phyloP scores from a whole-genome alignment of 2,329 filamentous ascomycete genomes.

The Colletotrichum sp. region DNA sequence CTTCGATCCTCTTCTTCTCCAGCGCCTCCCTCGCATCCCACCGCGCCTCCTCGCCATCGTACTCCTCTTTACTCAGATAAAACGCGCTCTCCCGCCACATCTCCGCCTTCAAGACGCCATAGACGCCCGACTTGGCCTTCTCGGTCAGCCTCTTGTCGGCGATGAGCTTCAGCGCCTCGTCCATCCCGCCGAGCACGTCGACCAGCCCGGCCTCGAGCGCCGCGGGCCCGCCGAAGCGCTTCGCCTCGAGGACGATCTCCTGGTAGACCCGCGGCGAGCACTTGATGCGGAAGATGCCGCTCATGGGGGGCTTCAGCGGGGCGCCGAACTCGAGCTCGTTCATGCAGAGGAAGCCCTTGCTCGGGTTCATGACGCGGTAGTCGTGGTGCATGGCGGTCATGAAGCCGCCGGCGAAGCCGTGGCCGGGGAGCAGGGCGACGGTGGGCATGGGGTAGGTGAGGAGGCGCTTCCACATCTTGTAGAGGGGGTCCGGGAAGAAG shows the following conservation, averaged over 20 bases:
- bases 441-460: slow-evolving; percentile 78
- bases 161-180: slow-evolving; percentile 67
- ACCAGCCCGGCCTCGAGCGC: slow-evolving; percentile 72
- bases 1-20: slow-evolving; percentile 46
- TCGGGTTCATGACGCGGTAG: slow-evolving; percentile 77
- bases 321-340: slow-evolving; percentile 85
- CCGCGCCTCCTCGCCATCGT: slow-evolving; percentile 54
- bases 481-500: slow-evolving; percentile 68
- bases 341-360: slow-evolving; percentile 75
- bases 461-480: slow-evolving; percentile 68
- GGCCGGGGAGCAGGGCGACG: slow-evolving; percentile 78
- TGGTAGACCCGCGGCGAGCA: slow-evolving; percentile 58
- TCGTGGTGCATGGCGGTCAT: slow-evolving; percentile 85
- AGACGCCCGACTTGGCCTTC: slow-evolving; percentile 70
- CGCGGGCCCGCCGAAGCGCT: slow-evolving; percentile 66
- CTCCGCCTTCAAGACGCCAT: slow-evolving; percentile 75
- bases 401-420: slow-evolving; percentile 81
- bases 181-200: slow-evolving; percentile 69
- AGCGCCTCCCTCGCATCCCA: slow-evolving; percentile 48
- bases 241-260: slow-evolving; percentile 74
- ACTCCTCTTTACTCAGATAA: slow-evolving; percentile 57
- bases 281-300: slow-evolving; percentile 75
- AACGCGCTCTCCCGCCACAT: slow-evolving; percentile 73
- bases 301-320: slow-evolving; percentile 77
- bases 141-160: slow-evolving; percentile 60